Conservation (phyloP, 345 rosid species). For the Lumnitzera littorea region DNA sequence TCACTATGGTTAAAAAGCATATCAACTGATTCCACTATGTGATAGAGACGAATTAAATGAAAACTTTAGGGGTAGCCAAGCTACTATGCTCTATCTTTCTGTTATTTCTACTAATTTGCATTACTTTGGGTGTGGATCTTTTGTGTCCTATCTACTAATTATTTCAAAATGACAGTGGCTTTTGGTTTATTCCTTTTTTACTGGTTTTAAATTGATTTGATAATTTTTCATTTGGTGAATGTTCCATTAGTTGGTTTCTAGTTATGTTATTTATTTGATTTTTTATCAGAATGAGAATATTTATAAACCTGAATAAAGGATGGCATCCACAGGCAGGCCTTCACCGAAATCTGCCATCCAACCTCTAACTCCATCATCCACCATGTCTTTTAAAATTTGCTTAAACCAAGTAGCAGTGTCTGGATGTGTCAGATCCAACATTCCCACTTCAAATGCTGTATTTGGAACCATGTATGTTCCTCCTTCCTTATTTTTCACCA, state of each 20-base stretch:
- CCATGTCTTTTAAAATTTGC: conserved; percentile 58
- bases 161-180: too few species aligned
- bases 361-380: conserved; percentile 58
- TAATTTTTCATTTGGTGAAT: neutral
- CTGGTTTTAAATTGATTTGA: too few species aligned
- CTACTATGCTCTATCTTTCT: too few species aligned
- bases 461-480: conserved; percentile 62
- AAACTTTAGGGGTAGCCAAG: too few species aligned
- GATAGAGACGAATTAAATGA: too few species aligned
- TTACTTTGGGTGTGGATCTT: too few species aligned
- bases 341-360: conserved; percentile 92
- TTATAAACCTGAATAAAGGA: conserved; percentile 47
- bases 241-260: neutral
- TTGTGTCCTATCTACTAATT: too few species aligned
- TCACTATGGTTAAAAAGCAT: too few species aligned
- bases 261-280: neutral
- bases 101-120: too few species aligned
- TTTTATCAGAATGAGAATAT: conserved; percentile 2
- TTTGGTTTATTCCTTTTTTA: too few species aligned
- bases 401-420: conserved; percentile 57
- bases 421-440: conserved; percentile 72
- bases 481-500: conserved; percentile 50
- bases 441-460: conserved; percentile 70
- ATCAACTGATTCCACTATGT: neutral
- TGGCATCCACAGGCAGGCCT: conserved; percentile 64